Evolutionary conservation across 495 filamentous ascomycete genomes (phyloP), one percentile per base, ranked within the genome.

Genomic region (Neurospora sp.): DNA sequence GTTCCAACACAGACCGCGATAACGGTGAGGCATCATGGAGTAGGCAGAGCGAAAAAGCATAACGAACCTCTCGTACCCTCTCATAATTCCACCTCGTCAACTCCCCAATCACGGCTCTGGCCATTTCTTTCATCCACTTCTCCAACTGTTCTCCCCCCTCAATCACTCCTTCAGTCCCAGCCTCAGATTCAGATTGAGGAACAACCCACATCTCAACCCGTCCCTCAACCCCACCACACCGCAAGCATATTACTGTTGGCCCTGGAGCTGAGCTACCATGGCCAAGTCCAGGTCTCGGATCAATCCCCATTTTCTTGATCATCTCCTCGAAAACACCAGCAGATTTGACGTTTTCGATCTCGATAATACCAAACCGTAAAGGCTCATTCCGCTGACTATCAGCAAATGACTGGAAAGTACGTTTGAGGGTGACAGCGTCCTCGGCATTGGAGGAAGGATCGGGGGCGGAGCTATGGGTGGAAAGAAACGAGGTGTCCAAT

Each of bases 1-100:
- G 4, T 36, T 36, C 36, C 36, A 36, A 5, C 36, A 36, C 36
- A 36, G 36, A 36, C 36, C 36, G 4, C 4, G 36, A 36, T 36
- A 36, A 36, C 36, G 36, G 36, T 36, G 36, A 36, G n/a, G n/a
- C n/a, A n/a, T n/a, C n/a, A n/a, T n/a, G n/a, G n/a, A n/a, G n/a
- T n/a, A n/a, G n/a, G n/a, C n/a, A n/a, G n/a, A n/a, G 24, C 24
- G 2, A 2, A 28, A 28, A 28, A 28, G 24, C 24, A 28, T 28
- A 28, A 28, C 82, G 74, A 70, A 84, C 83, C 34, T 80, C 81
- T 42, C 85, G 76, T 17, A 83, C 80, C 19, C 78, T 72, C 24
- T 80, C 73, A 38, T 81, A 76, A 71, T 81, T 86, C 70, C 77
- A 71, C 21, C 75, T 76, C 2, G 78, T 84, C 70, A 86, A 78